Evolutionary conservation across 441 rosid species (phyloP), one percentile per base, ranked within the genome.

Genomic region (Jatropha multifida): DNA sequence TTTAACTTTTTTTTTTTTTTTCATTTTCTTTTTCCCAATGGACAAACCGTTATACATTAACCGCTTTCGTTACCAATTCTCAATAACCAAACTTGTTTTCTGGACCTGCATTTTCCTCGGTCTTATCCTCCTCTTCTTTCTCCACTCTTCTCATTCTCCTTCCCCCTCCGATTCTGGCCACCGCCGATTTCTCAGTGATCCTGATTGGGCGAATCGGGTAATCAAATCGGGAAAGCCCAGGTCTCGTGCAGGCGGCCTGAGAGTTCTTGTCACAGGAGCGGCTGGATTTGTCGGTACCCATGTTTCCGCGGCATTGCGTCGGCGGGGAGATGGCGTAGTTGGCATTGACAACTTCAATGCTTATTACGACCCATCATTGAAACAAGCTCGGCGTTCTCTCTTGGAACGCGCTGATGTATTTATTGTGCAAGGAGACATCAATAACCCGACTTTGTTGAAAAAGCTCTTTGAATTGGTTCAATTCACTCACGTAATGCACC

Each of bases 401-500:
- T 74, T 85, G 26, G 75, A 66, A 15, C 67, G 78, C 0, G 77
- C 76, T 3, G 83, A 62, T 23, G 80, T 82, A 17, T 73, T 64
- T 41, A 64, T 80, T 7, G 76, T 84, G 0, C 78, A 78, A 18
- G 87, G 87, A 3, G 87, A 84, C 48, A 76, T 84, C 2, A 84
- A 82, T 44, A 77, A 84, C n/a, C n/a, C 72, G 1, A 48, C n/a
- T 5, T 68, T 84, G 40, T 65, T 84, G 20, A 56, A 18, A 6
- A 68, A 76, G 77, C 80, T 84, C 7, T 82, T 82, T 54, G 68
- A 76, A 20, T 60, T 82, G 61, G 87, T 80, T 7, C 52, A 55
- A 44, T 84, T 82, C 72, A 84, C 83, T 1, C 87, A 84, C 56
- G 87, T 84, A 27, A 76, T 84, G 82, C 85, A 84, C 67, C 74